Base-by-base conservation (phyloP, 139 green algal species). In the Haematococcus lacustris region DNA sequence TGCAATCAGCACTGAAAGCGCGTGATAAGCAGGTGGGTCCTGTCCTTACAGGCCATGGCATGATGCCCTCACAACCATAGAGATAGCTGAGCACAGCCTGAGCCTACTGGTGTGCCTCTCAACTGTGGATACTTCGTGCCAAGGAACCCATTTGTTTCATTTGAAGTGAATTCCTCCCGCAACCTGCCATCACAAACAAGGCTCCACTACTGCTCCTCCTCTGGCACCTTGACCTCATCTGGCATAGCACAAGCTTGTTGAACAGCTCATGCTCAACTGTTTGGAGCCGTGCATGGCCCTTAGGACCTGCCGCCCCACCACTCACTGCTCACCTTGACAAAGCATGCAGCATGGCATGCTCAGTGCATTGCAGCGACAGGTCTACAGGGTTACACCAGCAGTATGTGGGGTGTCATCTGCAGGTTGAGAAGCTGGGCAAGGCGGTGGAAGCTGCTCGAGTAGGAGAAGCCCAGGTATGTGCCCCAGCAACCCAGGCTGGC, bases 11-110 rank as follows among this genome's bases (percentile, higher is more conserved):
- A 32, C 61, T 74, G 38, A 65, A 68, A 28, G 38, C 30, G 3
- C 68, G 74, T 0, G 74, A 80, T 33, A 72, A 63, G 38, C 51
- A 75, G 74, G 47, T 65, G 59, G 41, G 60, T 40, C 13, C 13
- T 28, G 47, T 28, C 21, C 13, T 57, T 57, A 21, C 13, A 57
- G 13, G 13, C 13, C 13, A 28, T 28, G 21, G 13, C 47, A 57
- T 28, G 21, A 57, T 57, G 13, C 13, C 13, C 13, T 57, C n/a
- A 21, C 47, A 57, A 21, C 13, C 47, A 28, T 57, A 57, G 47
- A 21, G 47, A 57, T 57, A 21, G 13, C 13, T 57, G 13, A 57
- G 47, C 13, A 57, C 13, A 57, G 13, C 21, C 21, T 57, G 47
- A 28, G 13, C 47, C 13, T 57, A 21, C 47, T n/a, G n/a, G 21